A percentile compares a stretch with the other conserved stretches of the same genome.
Evolutionary conservation across 441 rosid genomes (phyloP).

Genomic region (Croton laevigatus): DNA sequence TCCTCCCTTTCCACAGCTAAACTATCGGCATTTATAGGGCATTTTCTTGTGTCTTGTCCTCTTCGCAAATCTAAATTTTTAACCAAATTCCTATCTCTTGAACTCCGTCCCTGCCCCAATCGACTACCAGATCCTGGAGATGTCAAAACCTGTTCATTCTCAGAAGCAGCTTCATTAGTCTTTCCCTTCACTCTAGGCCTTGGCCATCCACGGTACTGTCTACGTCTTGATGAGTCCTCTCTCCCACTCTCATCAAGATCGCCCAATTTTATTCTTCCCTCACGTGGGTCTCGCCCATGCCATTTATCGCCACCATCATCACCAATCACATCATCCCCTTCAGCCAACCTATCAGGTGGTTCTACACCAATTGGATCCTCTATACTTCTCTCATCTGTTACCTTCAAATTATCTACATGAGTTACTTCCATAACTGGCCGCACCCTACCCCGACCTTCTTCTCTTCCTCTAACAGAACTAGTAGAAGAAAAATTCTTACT

Average conservation of each 20-base stretch:
- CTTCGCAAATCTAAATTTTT: constrained; percentile 53
- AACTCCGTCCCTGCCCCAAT: constrained; percentile 39
- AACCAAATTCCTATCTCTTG: constrained; percentile 49
- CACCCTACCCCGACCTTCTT: constrained; percentile 70
- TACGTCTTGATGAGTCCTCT: constrained; percentile 75
- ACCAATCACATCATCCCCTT: constrained; percentile 43
- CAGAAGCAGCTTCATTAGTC: constrained; percentile 53
- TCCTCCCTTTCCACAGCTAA: constrained; percentile 64
- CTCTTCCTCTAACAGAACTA: constrained; percentile 58
- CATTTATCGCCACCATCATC: constrained; percentile 53
- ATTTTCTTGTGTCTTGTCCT: constrained; percentile 49
- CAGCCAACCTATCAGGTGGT: constrained; percentile 43
- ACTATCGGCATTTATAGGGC: constrained; percentile 36
- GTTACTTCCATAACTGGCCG: constrained; percentile 62
- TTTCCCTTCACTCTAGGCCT: constrained; percentile 77
- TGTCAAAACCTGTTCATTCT: constrained; percentile 52
- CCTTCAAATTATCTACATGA: constrained; percentile 44
- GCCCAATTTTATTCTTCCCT: constrained; percentile 52
- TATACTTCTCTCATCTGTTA: constrained; percentile 34
- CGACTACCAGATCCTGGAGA: constrained; percentile 75
- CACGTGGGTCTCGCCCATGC: constrained; percentile 42
- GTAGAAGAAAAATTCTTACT: constrained; percentile 45
- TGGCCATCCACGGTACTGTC: constrained; percentile 50
- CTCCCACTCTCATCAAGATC: constrained; percentile 67
- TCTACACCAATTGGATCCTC: constrained; percentile 44